A percentile compares a stretch with the other conserved stretches of the same genome.
phyloP scores from a whole-genome alignment of 148 eudicot genomes.

The Chenopodium album region DNA sequence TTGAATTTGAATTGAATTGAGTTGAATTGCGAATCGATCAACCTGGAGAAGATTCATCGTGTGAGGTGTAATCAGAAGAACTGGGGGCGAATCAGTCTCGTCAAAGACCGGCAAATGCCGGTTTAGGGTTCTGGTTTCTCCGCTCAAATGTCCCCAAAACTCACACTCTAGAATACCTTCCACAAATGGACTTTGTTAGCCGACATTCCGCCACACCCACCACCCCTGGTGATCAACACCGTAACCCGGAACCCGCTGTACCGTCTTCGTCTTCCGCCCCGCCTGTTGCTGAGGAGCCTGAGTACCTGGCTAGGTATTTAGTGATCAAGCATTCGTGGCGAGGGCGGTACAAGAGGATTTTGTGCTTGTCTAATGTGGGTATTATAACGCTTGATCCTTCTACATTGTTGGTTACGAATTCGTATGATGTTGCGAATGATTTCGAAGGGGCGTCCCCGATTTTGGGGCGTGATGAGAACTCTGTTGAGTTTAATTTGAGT shows the following conservation, averaged over 20 bases:
- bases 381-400: slow-evolving; percentile 80
- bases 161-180: slow-evolving; percentile 75
- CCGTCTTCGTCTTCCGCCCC: slow-evolving; percentile 33
- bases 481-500: slow-evolving; percentile 77
- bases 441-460: slow-evolving; percentile 77
- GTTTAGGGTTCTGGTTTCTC: slow-evolving; percentile 65
- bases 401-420: slow-evolving; percentile 73
- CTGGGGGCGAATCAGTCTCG: slow-evolving; percentile 99
- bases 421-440: slow-evolving; percentile 67
- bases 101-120: slow-evolving; percentile 68
- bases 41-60: not conserved
- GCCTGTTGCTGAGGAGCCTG: slow-evolving; percentile 70
- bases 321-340: slow-evolving; percentile 97
- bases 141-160: slow-evolving; percentile 71
- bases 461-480: slow-evolving; percentile 79
- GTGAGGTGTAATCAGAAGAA: slow-evolving; percentile 38
- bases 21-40: not conserved
- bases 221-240: slow-evolving; percentile 13
- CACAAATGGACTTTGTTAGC: slow-evolving; percentile 81
- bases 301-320: slow-evolving; percentile 73
- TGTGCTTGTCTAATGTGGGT: slow-evolving; percentile 60
- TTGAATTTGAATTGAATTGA: not conserved
- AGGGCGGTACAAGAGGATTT: slow-evolving; percentile 86
- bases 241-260: slow-evolving; percentile 13
- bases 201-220: slow-evolving; percentile 51